Base-by-base conservation (phyloP, 208 protist genomes). In the Crithidia sp. region DNA sequence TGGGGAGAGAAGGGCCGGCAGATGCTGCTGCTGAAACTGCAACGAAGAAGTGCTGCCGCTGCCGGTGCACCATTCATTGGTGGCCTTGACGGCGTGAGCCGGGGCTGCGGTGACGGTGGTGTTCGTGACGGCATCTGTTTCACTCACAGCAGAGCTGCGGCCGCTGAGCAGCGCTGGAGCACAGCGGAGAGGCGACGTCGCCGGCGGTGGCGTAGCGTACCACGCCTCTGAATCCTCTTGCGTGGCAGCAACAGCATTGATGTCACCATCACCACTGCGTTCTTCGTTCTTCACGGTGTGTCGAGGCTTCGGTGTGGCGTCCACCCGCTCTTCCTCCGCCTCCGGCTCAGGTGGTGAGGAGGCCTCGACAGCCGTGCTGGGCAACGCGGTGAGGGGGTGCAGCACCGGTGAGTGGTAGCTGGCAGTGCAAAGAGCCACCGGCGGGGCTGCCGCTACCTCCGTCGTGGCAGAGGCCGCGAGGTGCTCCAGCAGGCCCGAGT, bases 321-420 rank as follows among this genome's bases (percentile, higher is more conserved):
- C 44, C 36, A 6, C 28, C 19, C 54, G 19, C 4, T 9, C 12
- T 43, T 66, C 12, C 17, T 55, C 16, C 17, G 28, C 28, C 28
- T 28, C 28, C 28, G 0, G 28, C 28, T 28, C 28, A 28, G 28
- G 28, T 1, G 28, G 56, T 3, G 12, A 9, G 45, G 47, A 61
- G 37, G 53, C n/a, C 28, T 16, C 47, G 13, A 43, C 12, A 14
- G 73, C 59, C 28, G 28, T 45, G 5, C 52, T 61, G 12, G 54
- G 56, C 54, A 36, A 12, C 19, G 56, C 50, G 5, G 54, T 57
- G 12, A 52, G 50, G 2, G 43, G 19, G 28, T 54, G 13, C 5
- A 55, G 55, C n/a, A 73, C 59, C 3, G 62, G 72, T 3, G 72
- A 72, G 67, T 74, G 63, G 40, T 74, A 74, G n/a, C 70, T 78